These are phyloP conservation scores for Phragmites australis DNA, from an alignment of 176 grass and related monocot species.

Conservation along the genomic window DNA sequence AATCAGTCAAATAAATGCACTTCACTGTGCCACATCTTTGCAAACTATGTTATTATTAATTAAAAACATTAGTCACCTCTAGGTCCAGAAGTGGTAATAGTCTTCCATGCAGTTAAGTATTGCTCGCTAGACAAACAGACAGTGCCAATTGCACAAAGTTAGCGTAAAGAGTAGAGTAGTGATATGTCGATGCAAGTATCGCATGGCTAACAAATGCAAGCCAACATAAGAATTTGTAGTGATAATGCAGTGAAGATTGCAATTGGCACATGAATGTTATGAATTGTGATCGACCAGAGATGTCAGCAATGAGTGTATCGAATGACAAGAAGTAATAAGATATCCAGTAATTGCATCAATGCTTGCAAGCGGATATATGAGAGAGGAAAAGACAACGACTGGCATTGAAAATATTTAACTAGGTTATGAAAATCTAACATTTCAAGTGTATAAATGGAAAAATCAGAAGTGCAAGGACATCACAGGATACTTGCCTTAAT, in stretches of 20 bases:
- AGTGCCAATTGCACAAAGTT: neutral
- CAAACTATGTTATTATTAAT: neutral
- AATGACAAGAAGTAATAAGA: neutral
- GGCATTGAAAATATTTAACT: neutral
- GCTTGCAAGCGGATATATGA: neutral
- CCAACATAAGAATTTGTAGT: neutral
- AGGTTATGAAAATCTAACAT: neutral
- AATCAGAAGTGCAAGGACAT: neutral
- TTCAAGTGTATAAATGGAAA: neutral
- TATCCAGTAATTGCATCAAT: neutral
- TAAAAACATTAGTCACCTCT: neutral
- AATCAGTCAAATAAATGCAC: neutral
- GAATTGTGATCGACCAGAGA: neutral
- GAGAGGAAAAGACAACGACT: neutral
- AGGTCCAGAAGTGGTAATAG: neutral
- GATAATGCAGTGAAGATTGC: neutral
- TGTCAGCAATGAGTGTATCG: neutral
- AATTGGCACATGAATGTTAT: neutral
- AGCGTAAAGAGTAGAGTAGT: neutral
- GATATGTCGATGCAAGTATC: neutral
- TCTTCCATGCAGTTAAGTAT: neutral
- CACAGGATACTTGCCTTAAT: slow-evolving; percentile 64
- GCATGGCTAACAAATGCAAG: neutral
- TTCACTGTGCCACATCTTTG: neutral
- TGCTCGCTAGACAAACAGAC: neutral